Evolutionary conservation across 139 green algal genomes (phyloP).

Genomic region (Chlorella sp.): DNA sequence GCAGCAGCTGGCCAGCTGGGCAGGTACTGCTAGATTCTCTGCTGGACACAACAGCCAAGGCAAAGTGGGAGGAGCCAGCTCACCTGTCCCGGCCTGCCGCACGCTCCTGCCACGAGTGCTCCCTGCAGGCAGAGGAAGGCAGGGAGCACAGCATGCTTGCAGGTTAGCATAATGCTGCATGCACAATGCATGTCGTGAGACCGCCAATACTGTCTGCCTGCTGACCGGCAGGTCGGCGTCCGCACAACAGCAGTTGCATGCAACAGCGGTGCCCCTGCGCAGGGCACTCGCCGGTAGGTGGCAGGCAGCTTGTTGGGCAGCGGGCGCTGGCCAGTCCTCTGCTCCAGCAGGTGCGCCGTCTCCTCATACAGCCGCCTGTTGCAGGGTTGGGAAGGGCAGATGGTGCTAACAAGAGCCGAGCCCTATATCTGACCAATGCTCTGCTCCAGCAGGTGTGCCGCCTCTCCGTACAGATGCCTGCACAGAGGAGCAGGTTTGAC

Average conservation of each 20-base stretch:
- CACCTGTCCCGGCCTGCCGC: background rate
- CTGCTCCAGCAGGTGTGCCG: constrained; percentile 1
- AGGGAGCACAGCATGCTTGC: no score
- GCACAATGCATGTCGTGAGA: no score
- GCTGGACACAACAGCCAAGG: no score
- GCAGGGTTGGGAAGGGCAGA: no score
- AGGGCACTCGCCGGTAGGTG: background rate
- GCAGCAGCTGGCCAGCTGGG: no score
- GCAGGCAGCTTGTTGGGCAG: constrained; percentile 18
- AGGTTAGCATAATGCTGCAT: no score
- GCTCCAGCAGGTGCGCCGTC: constrained; percentile 10
- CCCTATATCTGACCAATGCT: background rate
- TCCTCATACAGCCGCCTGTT: constrained; percentile 30
- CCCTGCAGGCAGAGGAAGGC: background rate
- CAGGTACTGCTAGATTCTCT: no score
- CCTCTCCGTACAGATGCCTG: constrained; percentile 23
- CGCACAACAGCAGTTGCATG: background rate
- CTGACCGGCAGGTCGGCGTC: background rate
- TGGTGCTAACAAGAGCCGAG: background rate
- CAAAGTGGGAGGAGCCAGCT: no score
- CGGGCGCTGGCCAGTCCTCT: background rate
- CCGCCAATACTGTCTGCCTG: background rate
- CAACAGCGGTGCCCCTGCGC: no score
- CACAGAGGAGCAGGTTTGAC: no score
- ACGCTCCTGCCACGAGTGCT: constrained; percentile 1